phyloP scores from a whole-genome alignment of 2,329 filamentous ascomycete genomes.

The Ophiostoma sp. region DNA sequence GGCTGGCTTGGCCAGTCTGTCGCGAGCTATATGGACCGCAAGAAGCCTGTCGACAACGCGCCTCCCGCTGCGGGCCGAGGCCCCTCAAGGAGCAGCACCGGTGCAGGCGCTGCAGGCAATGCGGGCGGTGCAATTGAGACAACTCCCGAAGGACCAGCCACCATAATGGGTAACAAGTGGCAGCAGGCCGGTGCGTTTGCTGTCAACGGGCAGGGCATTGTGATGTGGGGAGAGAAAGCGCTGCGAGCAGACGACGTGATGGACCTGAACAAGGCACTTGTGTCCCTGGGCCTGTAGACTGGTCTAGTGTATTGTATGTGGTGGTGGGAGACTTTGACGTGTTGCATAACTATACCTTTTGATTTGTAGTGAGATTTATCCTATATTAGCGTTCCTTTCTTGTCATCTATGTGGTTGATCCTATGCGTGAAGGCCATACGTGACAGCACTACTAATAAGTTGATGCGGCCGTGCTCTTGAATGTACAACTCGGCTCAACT shows the following conservation, averaged over 20 bases:
- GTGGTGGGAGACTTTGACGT: background rate
- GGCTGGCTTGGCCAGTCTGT: constrained; percentile 51
- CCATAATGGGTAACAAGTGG: constrained; percentile 52
- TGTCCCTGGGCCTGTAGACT: constrained; percentile 33
- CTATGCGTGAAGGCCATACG: too few relatives aligned
- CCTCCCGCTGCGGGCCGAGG: constrained; percentile 34
- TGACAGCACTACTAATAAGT: too few relatives aligned
- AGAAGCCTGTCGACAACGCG: constrained; percentile 28
- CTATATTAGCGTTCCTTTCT: background rate
- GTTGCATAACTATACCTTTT: constrained; percentile 1
- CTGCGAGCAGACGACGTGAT: constrained; percentile 46
- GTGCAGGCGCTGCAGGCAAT: constrained; percentile 35
- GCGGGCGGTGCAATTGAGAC: constrained; percentile 25
- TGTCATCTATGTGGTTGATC: background rate
- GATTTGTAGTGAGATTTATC: background rate
- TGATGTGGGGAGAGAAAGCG: constrained; percentile 48
- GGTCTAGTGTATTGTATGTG: background rate
- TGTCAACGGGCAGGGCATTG: constrained; percentile 44
- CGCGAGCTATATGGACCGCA: constrained; percentile 41
- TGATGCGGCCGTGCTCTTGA: background rate
- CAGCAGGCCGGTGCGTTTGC: constrained; percentile 50
- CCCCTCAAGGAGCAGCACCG: background rate
- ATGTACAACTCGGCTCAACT: background rate
- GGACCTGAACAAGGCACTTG: constrained; percentile 47
- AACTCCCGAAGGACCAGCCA: constrained; percentile 36